These are phyloP conservation scores for Coprinellus micaceus DNA, from an alignment of 768 basidiomycete genomes.

Conservation along the genomic window DNA sequence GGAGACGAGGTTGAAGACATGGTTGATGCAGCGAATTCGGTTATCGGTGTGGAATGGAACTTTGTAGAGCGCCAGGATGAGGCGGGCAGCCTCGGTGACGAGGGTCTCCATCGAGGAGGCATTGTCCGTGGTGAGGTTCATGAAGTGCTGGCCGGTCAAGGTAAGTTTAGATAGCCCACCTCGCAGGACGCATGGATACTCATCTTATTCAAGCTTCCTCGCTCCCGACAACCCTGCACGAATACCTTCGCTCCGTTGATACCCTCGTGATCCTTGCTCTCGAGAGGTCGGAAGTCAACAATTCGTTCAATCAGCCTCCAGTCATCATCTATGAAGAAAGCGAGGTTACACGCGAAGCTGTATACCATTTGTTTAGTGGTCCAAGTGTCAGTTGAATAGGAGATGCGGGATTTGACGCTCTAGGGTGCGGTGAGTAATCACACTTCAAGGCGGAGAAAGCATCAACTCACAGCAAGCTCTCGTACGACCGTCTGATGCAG, in stretches of 20 bases:
- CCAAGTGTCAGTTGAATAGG: constrained; percentile 26
- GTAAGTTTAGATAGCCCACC: constrained; percentile 5
- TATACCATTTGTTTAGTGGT: constrained; percentile 29
- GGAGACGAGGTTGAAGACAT: constrained; percentile 35
- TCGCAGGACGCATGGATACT: constrained; percentile 15
- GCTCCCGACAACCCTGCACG: constrained; percentile 16
- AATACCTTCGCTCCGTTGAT: constrained; percentile 28
- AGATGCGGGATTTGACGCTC: constrained; percentile 17
- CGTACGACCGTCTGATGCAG: constrained; percentile 21
- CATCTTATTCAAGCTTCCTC: constrained; percentile 32
- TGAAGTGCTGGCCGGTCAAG: constrained; percentile 15
- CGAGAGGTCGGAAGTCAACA: constrained; percentile 29
- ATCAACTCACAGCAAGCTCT: constrained; percentile 18
- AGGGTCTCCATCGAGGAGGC: constrained; percentile 32
- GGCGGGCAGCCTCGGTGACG: constrained; percentile 16
- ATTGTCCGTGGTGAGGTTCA: constrained; percentile 29
- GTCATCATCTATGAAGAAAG: constrained; percentile 24
- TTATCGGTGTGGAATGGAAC: constrained; percentile 22
- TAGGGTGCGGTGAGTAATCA: neutral
- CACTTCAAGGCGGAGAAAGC: neutral
- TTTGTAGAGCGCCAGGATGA: constrained; percentile 17
- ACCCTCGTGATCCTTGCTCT: constrained; percentile 32
- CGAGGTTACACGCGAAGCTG: constrained; percentile 30
- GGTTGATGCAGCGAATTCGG: constrained; percentile 33
- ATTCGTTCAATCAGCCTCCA: constrained; percentile 31